Evolutionary conservation across 805 yeast species (phyloP).

Genomic region (Lipomyces lipofer): DNA sequence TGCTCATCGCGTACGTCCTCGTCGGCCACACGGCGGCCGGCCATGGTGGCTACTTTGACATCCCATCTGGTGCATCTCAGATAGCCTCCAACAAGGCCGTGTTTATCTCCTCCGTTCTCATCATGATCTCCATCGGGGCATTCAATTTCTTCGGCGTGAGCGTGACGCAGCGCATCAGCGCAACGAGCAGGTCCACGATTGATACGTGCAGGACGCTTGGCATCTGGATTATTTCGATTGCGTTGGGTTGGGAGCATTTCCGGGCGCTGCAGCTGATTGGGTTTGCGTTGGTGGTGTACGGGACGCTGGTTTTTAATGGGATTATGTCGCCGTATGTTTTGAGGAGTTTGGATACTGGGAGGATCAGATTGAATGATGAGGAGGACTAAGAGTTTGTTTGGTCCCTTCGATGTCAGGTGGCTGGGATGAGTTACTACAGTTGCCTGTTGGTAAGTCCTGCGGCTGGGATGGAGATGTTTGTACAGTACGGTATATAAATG

Average conservation of each 20-base stretch:
- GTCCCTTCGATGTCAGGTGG: too few species aligned
- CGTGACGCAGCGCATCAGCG: constrained; percentile 63
- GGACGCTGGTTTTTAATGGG: constrained; percentile 73
- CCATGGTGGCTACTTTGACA: constrained; percentile 54
- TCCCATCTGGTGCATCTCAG: constrained; percentile 52
- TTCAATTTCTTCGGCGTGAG: constrained; percentile 76
- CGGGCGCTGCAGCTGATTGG: constrained; percentile 63
- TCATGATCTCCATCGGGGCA: constrained; percentile 69
- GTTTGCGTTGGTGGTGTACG: constrained; percentile 61
- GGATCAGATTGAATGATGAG: constrained; percentile 9
- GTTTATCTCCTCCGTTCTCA: constrained; percentile 56
- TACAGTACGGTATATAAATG: too few species aligned
- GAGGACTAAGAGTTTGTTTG: background rate
- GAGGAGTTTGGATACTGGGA: background rate
- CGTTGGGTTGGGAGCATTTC: constrained; percentile 75
- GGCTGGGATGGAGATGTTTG: too few species aligned
- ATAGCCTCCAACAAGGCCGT: constrained; percentile 47
- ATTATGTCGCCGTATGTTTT: constrained; percentile 18
- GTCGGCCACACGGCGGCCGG: constrained; percentile 40
- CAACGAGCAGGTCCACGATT: constrained; percentile 76
- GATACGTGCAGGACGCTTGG: constrained; percentile 74
- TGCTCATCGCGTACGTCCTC: constrained; percentile 44
- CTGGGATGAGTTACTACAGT: too few species aligned
- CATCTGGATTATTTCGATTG: constrained; percentile 72
- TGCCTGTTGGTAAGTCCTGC: too few species aligned